Evolutionary conservation across 306 rosid genomes (phyloP).

Genomic region (Begonia fuchsioides): DNA sequence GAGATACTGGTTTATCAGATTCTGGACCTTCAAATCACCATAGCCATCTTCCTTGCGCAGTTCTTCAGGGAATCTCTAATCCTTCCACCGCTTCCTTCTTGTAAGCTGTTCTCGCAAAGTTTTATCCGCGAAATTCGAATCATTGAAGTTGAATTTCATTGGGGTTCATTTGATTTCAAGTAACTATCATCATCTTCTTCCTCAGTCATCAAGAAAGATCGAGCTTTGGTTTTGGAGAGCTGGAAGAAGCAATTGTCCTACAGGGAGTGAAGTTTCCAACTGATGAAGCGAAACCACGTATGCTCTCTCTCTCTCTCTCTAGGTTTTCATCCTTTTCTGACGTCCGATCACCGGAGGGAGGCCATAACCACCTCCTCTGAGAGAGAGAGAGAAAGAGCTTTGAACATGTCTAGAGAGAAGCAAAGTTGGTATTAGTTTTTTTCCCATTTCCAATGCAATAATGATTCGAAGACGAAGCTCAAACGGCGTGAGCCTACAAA

Average conservation of each 20-base stretch:
- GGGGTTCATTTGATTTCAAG: not conserved
- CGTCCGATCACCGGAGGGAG: conserved; percentile 23
- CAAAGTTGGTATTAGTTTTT: conserved; percentile 6
- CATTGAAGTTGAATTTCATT: not conserved
- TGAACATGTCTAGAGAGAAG: conserved; percentile 28
- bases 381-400: conserved; percentile 13
- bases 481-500: conserved; percentile 51
- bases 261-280: conserved; percentile 43
- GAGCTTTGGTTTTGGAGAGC: conserved; percentile 80
- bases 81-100: conserved; percentile 36
- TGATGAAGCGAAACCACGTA: conserved; percentile 81
- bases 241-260: conserved; percentile 77
- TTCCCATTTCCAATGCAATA: conserved; percentile 39
- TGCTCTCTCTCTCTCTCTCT: conserved; percentile 8
- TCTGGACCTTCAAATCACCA: conserved; percentile 53
- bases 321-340: conserved; percentile 19
- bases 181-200: not conserved
- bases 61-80: conserved; percentile 54
- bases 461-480: conserved; percentile 35
- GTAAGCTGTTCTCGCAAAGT: conserved; percentile 23
- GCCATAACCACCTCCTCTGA: conserved; percentile 21
- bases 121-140: not conserved
- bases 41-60: conserved; percentile 42
- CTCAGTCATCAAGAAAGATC: conserved; percentile 55
- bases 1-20: conserved; percentile 60